Evolutionary conservation across 768 basidiomycete species (phyloP), one percentile per base, ranked within the genome.

Genomic region (Rhizopogon rudus): DNA sequence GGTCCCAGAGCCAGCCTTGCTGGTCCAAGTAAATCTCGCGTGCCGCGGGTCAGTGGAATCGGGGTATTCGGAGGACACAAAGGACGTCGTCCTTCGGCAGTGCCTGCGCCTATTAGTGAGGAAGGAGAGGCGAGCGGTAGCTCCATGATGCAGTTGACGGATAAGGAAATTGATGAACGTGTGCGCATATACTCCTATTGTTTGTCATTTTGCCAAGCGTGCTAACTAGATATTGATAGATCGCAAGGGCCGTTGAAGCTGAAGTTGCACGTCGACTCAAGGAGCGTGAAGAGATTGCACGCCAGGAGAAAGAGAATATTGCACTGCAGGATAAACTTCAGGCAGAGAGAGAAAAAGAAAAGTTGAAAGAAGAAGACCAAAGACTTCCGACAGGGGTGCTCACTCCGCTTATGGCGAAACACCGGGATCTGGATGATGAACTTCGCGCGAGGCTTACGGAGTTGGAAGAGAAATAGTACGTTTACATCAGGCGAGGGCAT

Each of bases 111-210:
- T 12, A 63, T 61, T 25, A 40, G 46, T 10, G 61, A 60, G 44
- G 60, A 63, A 53, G 20, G 59, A 37, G 70, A 66, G 17, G 16
- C 40, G 1, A 37, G 52, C 16, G 20, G 16, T 49, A 58, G 37
- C 37, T 41, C 25, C 14, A 16, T 54, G 5, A 48, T 63, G 44
- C 63, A 65, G 31, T 64, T 87, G 59, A 81, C 82, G 2, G 85
- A 87, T 68, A 79, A 83, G 63, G 88, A 91, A 46, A 86, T 91
- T 57, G 85, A 91, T 58, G 86, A 85, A 37, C 75, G 84, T 72
- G 89, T 86, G 61, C n/a, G 77, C 68, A 48, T 54, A 45, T 52
- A 14, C 46, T 22, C 6, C 12, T 37, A 33, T 42, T 14, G 35
- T 39, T n/a, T n/a, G 31, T 16, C 33, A n/a, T n/a, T 40, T 41